Evolutionary conservation across 768 basidiomycete genomes (phyloP), one percentile per base, ranked within the genome.

Genomic region (Pholiota microspora): DNA sequence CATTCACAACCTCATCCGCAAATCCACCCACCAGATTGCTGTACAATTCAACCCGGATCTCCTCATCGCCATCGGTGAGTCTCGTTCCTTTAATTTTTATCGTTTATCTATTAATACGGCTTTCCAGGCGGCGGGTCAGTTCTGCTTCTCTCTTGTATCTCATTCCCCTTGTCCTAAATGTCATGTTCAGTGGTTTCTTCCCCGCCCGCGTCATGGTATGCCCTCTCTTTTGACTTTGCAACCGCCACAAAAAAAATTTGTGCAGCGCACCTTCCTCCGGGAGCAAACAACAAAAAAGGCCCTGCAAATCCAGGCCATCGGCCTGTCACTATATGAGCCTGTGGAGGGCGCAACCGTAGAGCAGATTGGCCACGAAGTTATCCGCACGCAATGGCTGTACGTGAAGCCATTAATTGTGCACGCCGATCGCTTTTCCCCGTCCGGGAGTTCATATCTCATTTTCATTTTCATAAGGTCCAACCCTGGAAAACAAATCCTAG

Each of bases 331-430:
- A 2, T 99, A 99, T 63, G 97, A 99, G 68, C 83, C 89, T 24
- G 77, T 98, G 15, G 85, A 86, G 4, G 92, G 86, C 15, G 81
- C 83, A 3, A 84, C 84, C 1, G 83, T 71, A 25, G 84, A 93
- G 61, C 82, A 86, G 67, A 79, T 94, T 48, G 91, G 91, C 46
- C 80, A 75, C 55, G 87, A 97, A 68, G 92, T 99, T 59, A 77
- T 97, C 62, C 82, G 95, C 51, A 99, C 95, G 13, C 97, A 99
- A 71, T 99, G 97, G 97, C 76, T 98, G 89, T 91, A 69, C 67
- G 88, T 74, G 28, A 16, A 28, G 7, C 45, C 7, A 28, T 25
- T 4, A 12, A n/a, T n/a, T n/a, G n/a, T n/a, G n/a, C n/a, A n/a
- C n/a, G n/a, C n/a, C n/a, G n/a, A n/a, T n/a, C n/a, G n/a, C n/a